Evolutionary conservation across 352 stramenopile genomes (phyloP), one percentile per base, ranked within the genome.

Genomic region (Phytophthora agathidicida): DNA sequence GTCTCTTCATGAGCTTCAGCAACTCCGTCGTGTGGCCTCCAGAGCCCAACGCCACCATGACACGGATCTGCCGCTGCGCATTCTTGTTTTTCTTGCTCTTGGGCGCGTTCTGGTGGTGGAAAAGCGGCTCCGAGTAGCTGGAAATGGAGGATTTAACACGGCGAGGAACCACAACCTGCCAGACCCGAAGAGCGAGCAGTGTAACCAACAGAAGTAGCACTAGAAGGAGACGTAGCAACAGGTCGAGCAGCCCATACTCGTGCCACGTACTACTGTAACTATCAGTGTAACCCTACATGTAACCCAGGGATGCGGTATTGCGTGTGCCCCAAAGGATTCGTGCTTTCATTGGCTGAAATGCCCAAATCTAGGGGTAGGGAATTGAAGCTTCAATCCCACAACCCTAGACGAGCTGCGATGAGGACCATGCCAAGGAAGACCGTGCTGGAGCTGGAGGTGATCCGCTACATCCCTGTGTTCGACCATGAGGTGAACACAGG

Each of bases 1-100:
- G 53, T 14, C 77, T 65, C 71, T 93, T 88, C 42, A 98, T 87
- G 54, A 98, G 80, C 66, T 93, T 92, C 16, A 98, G 75, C 85
- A 98, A 96, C 86, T 98, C 95, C 22, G 94, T 98, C 23, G 94
- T 98, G 71, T 98, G 95, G 24, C 95, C 95, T 28, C 84, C 86
- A 0, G 86, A 95, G 46, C 86, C 86, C 23, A 95, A 54, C n/a
- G 94, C 80, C n/a, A 85, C 84, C 77, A 95, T 91, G 17, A 83
- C 83, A 22, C 77, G 78, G 24, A 86, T 56, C 7, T 66, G 24
- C 24, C 49, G 23, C 5, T 14, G 7, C 3, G 28, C 11, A 44
- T 5, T 8, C 37, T 42, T 55, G 35, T 16, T 3, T 19, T 52
- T 65, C 39, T 47, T 47, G 38, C 7, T 47, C 27, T 51, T 45